Evolutionary conservation across 257 asterid genomes (phyloP).

Genomic region (Solanum tarapatanum): DNA sequence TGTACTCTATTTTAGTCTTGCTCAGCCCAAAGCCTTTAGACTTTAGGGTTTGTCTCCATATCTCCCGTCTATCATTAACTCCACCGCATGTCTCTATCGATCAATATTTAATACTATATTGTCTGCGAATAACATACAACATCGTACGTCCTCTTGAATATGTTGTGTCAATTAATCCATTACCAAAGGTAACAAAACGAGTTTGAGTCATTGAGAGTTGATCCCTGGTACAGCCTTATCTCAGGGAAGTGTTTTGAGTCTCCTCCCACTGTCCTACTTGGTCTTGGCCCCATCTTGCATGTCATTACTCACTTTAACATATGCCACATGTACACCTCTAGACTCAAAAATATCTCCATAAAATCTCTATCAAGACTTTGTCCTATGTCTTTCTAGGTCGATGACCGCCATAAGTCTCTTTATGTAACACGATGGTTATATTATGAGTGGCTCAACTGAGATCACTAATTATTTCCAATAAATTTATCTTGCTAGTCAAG

Average conservation of each 20-base stretch:
- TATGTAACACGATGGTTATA: background rate
- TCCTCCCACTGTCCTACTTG: background rate
- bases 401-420: background rate
- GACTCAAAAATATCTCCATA: background rate
- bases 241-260: background rate
- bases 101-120: no score
- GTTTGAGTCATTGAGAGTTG: background rate
- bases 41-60: background rate
- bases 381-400: background rate
- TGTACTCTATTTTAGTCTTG: background rate
- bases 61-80: background rate
- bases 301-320: background rate
- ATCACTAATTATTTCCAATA: background rate
- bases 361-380: background rate
- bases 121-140: background rate
- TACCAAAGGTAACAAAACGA: background rate
- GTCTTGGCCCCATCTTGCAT: background rate
- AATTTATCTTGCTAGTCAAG: background rate
- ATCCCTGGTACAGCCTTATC: background rate
- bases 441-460: background rate
- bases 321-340: background rate
- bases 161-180: background rate
- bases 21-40: background rate
- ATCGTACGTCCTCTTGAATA: background rate
- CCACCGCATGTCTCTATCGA: background rate